These are phyloP conservation scores for Candida stauntonica DNA, from an alignment of 805 yeast genomes.

Conservation along the genomic window DNA sequence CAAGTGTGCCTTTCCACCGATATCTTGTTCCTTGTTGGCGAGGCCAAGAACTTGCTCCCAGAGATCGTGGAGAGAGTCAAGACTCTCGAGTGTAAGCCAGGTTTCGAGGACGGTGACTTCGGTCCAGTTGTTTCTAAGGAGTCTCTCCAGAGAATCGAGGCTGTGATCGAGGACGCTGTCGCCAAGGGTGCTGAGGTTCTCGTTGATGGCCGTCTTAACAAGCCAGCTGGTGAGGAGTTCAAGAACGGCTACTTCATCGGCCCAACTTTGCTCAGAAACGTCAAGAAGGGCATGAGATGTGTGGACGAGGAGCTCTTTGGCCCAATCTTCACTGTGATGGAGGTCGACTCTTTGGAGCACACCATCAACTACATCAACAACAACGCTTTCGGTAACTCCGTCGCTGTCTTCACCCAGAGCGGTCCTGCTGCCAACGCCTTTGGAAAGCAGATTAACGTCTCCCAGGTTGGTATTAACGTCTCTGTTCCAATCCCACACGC, in stretches of 20 bases:
- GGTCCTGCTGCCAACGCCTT: constrained; percentile 69
- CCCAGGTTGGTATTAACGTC: constrained; percentile 75
- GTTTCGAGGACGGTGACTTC: constrained; percentile 60
- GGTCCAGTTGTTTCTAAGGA: constrained; percentile 72
- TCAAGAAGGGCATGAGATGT: constrained; percentile 64
- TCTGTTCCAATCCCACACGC: constrained; percentile 82
- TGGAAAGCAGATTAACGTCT: constrained; percentile 60
- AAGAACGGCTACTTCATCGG: constrained; percentile 68
- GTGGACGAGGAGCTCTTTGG: constrained; percentile 75
- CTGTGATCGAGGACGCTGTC: constrained; percentile 53
- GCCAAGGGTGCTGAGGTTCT: constrained; percentile 58
- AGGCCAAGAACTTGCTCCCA: constrained; percentile 54
- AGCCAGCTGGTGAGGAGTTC: constrained; percentile 32
- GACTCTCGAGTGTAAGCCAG: constrained; percentile 55
- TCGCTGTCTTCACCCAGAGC: constrained; percentile 62
- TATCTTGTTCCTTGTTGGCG: constrained; percentile 67
- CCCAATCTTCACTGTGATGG: constrained; percentile 64
- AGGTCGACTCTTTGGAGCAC: constrained; percentile 61
- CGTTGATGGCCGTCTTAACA: constrained; percentile 55
- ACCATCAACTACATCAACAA: constrained; percentile 60
- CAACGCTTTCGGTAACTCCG: constrained; percentile 65
- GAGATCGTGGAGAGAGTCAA: constrained; percentile 58
- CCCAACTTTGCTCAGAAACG: constrained; percentile 60
- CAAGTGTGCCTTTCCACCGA: constrained; percentile 82
- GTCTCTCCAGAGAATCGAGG: constrained; percentile 49